Conservation (phyloP, 2,329 filamentous ascomycete genomes). For the Trichoderma endophyticum region DNA sequence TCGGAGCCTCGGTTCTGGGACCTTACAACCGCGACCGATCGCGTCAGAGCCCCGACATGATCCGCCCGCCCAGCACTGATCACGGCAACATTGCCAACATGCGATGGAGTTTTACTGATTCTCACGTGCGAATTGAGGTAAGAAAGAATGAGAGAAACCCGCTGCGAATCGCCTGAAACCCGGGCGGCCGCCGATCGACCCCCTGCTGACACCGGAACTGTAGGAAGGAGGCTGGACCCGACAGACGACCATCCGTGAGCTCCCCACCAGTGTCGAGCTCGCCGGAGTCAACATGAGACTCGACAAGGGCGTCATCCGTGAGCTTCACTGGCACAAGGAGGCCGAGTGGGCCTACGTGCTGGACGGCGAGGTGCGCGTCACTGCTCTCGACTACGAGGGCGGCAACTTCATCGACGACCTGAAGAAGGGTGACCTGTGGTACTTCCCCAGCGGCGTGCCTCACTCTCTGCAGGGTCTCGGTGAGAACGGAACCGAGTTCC, state of each 20-base stretch:
- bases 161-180: background rate
- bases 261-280: constrained; percentile 64
- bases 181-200: background rate
- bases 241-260: constrained; percentile 65
- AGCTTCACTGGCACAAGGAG: constrained; percentile 79
- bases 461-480: constrained; percentile 73
- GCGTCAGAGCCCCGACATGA: constrained; percentile 66
- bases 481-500: constrained; percentile 54
- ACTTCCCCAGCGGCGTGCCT: constrained; percentile 73
- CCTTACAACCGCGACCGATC: constrained; percentile 67
- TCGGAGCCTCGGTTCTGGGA: constrained; percentile 64
- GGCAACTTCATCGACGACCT: constrained; percentile 76
- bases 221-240: constrained; percentile 75
- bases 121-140: constrained; percentile 61
- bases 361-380: constrained; percentile 67
- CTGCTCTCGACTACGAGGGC: constrained; percentile 70
- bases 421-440: constrained; percentile 75
- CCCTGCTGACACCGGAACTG: background rate
- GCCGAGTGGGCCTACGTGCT: constrained; percentile 77
- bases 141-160: constrained; percentile 20
- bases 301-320: constrained; percentile 68
- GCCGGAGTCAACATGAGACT: constrained; percentile 78
- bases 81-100: constrained; percentile 68
- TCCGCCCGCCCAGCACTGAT: constrained; percentile 71
- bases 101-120: constrained; percentile 68